Conservation (phyloP, 139 green algal genomes). For the Penium margaritaceum region DNA sequence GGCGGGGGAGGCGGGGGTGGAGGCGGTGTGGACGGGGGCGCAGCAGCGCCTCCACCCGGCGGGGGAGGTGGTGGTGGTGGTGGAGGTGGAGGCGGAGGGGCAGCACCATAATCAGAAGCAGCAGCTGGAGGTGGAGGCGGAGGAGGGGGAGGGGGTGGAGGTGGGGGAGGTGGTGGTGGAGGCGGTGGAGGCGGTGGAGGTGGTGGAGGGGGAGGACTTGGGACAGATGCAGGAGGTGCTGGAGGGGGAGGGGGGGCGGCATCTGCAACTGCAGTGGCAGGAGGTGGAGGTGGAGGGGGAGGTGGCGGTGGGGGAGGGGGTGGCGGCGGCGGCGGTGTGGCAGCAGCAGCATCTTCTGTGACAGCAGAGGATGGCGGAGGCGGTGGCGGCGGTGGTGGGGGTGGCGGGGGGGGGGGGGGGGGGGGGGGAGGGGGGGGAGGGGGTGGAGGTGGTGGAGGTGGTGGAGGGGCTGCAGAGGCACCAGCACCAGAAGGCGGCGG, state of each 20-base stretch:
- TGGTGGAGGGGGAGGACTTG: not conserved
- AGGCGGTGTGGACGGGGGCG: not conserved
- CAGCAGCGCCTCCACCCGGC: not conserved
- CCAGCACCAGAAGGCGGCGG: not conserved
- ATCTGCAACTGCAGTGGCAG: not conserved
- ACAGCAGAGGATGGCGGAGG: not conserved
- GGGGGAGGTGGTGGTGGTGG: not conserved
- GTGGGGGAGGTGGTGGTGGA: constrained; percentile 2
- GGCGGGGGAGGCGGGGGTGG: not conserved
- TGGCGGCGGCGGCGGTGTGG: no score
- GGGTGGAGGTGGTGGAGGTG: not conserved
- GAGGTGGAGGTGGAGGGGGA: not conserved
- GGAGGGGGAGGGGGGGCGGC: not conserved
- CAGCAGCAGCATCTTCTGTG: not conserved
- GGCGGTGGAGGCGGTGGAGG: not conserved
- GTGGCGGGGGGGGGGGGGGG: not conserved
- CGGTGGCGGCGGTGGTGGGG: not conserved
- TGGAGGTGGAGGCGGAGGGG: no score
- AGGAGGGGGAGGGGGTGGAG: no score
- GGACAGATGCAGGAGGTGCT: not conserved
- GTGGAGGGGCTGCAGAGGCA: not conserved
- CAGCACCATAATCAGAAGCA: no score
- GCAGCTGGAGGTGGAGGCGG: no score
- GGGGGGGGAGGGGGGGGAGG: not conserved
- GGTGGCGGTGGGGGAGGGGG: not conserved